Evolutionary conservation across 1,139 yeast species (phyloP), one percentile per base, ranked within the genome.

Genomic region (Kodamaea alishanica): DNA sequence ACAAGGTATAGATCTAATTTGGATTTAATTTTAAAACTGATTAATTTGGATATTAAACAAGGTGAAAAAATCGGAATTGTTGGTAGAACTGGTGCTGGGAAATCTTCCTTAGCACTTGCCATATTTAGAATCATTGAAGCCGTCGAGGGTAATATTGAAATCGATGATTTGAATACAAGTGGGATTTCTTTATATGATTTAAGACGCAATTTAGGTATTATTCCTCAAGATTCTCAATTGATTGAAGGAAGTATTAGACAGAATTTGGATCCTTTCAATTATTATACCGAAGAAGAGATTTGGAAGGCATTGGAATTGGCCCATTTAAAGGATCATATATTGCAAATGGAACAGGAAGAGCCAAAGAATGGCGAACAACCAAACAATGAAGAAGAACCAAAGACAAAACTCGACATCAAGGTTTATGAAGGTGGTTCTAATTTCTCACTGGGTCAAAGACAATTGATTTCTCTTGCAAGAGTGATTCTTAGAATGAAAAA

Each of bases 41-140:
- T 92, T 49, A 77, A 74, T 47, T 61, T 92, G 45, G 67, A 75
- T 20, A 77, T 92, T 52, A 75, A 81, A 43, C 80, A 94, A 1
- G 73, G 75, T 45, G 97, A 92, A 60, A 92, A 92, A 60, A 73
- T 92, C 51, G 98, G 98, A 48, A 88, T 92, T 63, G 97, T 90
- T 43, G 95, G 95, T 35, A 76, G 97, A 57, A 90, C 98, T 0
- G 98, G 98, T 48, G 97, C 97, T 3, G 98, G 98, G 42, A 92
- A 92, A 61, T 85, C 96, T 0, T 86, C 96, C 1, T 73, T 92
- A 54, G 89, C 97, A 0, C 66, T 92, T 49, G 95, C 97, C 0
- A 67, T 92, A 34, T 90, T 90, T 72, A 73, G 98, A 57, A 81
- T 92, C 35, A 88, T 92, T 54, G 92, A 84, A 52, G 78, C 90